phyloP scores from a whole-genome alignment of 163 green algal species.

The Trebouxiophyceae sp. region DNA sequence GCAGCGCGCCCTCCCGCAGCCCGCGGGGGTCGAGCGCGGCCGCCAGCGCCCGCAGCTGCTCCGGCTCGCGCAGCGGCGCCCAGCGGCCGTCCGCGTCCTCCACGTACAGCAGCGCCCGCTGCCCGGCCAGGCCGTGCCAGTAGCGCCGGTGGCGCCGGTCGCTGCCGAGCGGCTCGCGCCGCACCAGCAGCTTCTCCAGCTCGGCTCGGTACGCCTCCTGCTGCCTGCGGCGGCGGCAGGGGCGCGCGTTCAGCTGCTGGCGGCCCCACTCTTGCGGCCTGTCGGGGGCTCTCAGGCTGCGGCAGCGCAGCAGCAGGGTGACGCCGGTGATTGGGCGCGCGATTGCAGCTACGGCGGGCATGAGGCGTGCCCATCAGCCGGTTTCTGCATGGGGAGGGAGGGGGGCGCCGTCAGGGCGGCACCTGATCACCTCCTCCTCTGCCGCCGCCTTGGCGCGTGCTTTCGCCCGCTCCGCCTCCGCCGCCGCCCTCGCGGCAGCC shows the following conservation, averaged over 20 bases:
- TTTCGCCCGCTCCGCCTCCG: slow-evolving; percentile 22
- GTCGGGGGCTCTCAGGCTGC: too few species aligned
- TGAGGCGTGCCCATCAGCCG: too few species aligned
- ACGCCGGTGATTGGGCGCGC: too few species aligned
- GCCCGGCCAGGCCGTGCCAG: slow-evolving; percentile 58
- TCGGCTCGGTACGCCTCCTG: slow-evolving; percentile 50
- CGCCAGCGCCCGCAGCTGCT: slow-evolving; percentile 43
- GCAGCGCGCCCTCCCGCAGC: slow-evolving; percentile 47
- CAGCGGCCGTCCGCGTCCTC: slow-evolving; percentile 25
- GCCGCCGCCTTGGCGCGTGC: slow-evolving; percentile 26
- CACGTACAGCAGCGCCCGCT: slow-evolving; percentile 26
- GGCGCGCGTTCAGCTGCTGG: too few species aligned
- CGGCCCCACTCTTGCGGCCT: too few species aligned
- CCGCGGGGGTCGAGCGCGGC: slow-evolving; percentile 45
- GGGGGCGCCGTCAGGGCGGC: too few species aligned
- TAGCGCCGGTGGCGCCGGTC: slow-evolving; percentile 61
- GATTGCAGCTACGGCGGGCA: too few species aligned
- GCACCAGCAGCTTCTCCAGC: slow-evolving; percentile 42
- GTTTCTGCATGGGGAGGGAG: too few species aligned
- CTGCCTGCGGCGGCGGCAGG: too few species aligned
- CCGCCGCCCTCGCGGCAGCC: slow-evolving; percentile 6
- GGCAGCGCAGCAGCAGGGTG: too few species aligned
- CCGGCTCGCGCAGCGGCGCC: slow-evolving; percentile 20
- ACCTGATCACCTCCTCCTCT: slow-evolving; percentile 35
- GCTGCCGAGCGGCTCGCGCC: slow-evolving; percentile 48